Evolutionary conservation across 2,329 filamentous ascomycete genomes (phyloP), one percentile per base, ranked within the genome.

Genomic region (Ascochyta clinopodiicola): DNA sequence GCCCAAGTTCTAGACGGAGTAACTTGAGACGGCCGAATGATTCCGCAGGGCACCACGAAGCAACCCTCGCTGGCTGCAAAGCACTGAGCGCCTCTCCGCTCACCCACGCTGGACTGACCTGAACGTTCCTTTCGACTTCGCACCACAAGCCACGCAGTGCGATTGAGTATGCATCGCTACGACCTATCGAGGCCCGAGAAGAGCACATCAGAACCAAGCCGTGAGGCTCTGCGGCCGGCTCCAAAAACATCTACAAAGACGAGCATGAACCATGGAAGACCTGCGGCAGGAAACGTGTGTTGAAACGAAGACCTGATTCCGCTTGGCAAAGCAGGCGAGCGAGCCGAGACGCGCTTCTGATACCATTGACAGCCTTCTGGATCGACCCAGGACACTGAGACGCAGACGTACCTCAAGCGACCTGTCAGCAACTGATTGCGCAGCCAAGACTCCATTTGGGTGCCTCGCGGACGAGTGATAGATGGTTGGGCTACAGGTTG

Each of bases 201-300:
- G 10, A 8, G 8, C 4, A 29, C 27, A 29, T 29, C 27, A 29
- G 8, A 29, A 10, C 27, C 27, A 29, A 46, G 46, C 19, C 19
- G 24, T 44, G 52, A 27, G 52, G 52, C 46, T 56, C 52, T 56
- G 46, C 42, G 36, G 52, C 43, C 52, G 36, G 46, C 37, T 43
- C 4, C 19, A 46, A 46, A 56, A 56, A 56, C 46, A 46, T 31
- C n/a, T 31, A 19, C 40, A 32, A 15, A 24, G 25, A 34, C 36
- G 27, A 17, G 38, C 32, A 38, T 24, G 25, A 34, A 47, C 25
- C 4, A 34, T 27, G 4, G 35, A n/a, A 19, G 15, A 22, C 13
- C 9, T 39, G 27, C 10, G 5, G n/a, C 25, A 39, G 39, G 24
- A 44, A 31, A 19, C 19, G 34, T 34, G 51, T 44, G 39, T 44